These are phyloP conservation scores for Trifolium repens DNA, from an alignment of 306 rosid species.

Conservation along the genomic window DNA sequence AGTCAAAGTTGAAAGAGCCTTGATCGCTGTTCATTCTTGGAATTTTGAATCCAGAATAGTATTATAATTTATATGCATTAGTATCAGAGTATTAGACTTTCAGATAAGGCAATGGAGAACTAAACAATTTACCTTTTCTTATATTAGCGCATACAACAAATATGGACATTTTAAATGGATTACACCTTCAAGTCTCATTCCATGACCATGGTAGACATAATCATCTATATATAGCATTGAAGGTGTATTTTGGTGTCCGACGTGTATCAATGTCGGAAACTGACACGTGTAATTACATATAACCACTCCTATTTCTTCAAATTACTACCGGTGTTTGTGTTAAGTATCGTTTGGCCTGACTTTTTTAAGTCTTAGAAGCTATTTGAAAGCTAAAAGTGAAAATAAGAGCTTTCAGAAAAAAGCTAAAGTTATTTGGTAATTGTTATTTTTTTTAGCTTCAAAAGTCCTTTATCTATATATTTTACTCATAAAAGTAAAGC, in stretches of 20 bases:
- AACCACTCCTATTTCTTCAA: not conserved
- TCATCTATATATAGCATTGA: not conserved
- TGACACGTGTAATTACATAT: not conserved
- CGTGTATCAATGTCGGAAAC: not conserved
- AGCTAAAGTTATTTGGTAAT: too few species aligned
- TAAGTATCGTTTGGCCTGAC: too few species aligned
- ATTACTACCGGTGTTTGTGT: not conserved
- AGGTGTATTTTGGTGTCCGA: not conserved
- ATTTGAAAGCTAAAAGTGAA: too few species aligned
- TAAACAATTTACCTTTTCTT: slow-evolving; percentile 14
- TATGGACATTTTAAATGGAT: not conserved
- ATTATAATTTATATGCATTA: slow-evolving; percentile 10
- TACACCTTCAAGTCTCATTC: slow-evolving; percentile 23
- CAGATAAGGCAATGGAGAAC: slow-evolving; percentile 10
- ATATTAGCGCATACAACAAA: not conserved
- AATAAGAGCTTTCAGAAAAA: too few species aligned
- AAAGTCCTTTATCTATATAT: too few species aligned
- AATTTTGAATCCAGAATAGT: slow-evolving; percentile 36
- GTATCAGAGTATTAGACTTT: slow-evolving; percentile 3
- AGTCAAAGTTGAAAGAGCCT: not conserved
- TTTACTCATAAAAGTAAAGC: too few species aligned
- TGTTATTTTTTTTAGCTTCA: too few species aligned
- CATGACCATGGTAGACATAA: not conserved
- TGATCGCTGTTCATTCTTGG: slow-evolving; percentile 5
- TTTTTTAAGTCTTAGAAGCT: too few species aligned